Base-by-base conservation (phyloP, 2,329 filamentous ascomycete species). In the Cylindrodendrum hubeiense region DNA sequence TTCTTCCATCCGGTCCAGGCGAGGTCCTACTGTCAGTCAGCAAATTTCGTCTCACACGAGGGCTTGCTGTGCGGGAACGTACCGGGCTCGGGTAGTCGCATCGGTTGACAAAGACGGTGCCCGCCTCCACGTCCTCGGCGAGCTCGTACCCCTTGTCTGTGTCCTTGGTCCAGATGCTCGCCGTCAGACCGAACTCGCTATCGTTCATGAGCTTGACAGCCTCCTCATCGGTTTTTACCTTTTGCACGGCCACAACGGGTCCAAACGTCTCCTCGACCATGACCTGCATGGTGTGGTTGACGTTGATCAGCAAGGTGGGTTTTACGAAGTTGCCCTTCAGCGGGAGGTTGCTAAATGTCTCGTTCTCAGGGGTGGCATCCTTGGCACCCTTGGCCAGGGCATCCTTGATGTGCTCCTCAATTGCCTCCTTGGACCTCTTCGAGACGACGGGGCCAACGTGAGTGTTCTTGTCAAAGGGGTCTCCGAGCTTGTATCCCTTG, bases 1-100 rank as follows among this genome's bases (percentile, higher is more conserved):
- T 97, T 94, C 85, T 98, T 98, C 94, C 94, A 98, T 12, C 95
- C 95, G 3, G 95, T 96, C 94, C 94, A 97, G n/a, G 94, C 94
- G 71, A 97, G 88, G 79, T 97, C 94, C 93, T 95, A 39, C 66
- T 55, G 34, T 34, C 52, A 13, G 60, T 67, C 47, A 74, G 74
- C 63, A 67, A 66, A 56, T 22, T 24, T 39, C 17, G 28, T 17
- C 17, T 54, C 34, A 7, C 63, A 44, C 41, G 33, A 24, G 54
- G 37, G 47, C 50, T 61, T 30, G 34, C 43, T 21, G 33, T 28
- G 46, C 41, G 21, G 65, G 47, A 41, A 88, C 92, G 85, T 88
- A 95, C 94, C 67, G 95, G 94, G 78, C 91, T 94, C 51, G 95
- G 95, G 79, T 89, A 98, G 79, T 98, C 95, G 76, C 93, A 94